phyloP scores from a whole-genome alignment of 1,284 basidiomycete species.

The Boletus semigastroideus region DNA sequence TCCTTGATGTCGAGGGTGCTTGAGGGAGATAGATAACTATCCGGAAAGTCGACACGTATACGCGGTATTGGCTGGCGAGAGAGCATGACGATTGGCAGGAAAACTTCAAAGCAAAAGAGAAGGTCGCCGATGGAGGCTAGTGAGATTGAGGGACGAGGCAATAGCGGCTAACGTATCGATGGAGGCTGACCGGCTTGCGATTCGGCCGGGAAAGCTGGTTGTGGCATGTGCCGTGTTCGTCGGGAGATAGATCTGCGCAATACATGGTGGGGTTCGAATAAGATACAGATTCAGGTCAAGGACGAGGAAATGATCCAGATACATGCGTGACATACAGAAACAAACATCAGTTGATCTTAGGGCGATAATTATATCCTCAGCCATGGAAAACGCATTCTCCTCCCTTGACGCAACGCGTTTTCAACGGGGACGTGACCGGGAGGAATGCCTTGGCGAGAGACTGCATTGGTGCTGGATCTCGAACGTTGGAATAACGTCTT shows the following conservation, averaged over 20 bases:
- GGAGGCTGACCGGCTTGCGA: constrained; percentile 26
- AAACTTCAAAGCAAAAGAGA: constrained; percentile 5
- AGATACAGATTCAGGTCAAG: constrained; percentile 15
- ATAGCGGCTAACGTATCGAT: constrained; percentile 26
- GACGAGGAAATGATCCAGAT: constrained; percentile 10
- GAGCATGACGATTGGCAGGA: constrained; percentile 15
- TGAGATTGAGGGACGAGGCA: neutral
- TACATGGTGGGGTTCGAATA: constrained; percentile 3
- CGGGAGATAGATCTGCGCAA: neutral
- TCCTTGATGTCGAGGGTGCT: constrained; percentile 32
- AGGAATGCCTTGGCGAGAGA: constrained; percentile 18
- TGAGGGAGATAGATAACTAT: constrained; percentile 23
- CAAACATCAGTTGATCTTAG: constrained; percentile 2
- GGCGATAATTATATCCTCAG: constrained; percentile 29
- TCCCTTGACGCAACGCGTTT: constrained; percentile 26
- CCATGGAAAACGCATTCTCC: constrained; percentile 34
- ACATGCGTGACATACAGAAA: constrained; percentile 30
- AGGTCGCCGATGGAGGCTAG: constrained; percentile 12
- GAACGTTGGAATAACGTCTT: constrained; percentile 31
- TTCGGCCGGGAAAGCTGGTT: neutral
- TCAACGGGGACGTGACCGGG: constrained; percentile 23
- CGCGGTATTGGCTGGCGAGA: constrained; percentile 19
- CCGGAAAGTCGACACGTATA: constrained; percentile 23
- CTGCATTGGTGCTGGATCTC: constrained; percentile 22
- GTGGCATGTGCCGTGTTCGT: neutral